Evolutionary conservation across 306 rosid species (phyloP).

Genomic region (Cicer bijugum): DNA sequence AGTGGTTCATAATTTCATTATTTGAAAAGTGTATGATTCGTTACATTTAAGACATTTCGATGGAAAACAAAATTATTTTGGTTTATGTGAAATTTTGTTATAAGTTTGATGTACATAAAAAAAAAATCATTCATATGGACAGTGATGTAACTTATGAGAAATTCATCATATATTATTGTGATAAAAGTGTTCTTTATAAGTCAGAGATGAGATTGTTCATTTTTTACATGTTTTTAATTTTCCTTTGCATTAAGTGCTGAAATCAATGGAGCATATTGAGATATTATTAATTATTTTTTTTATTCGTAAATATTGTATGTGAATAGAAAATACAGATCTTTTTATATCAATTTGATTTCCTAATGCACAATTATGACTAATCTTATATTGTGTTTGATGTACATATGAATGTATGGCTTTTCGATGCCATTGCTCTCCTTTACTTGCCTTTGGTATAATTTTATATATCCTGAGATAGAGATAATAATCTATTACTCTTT

Average conservation of each 20-base stretch:
- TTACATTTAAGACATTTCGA: constrained; percentile 20
- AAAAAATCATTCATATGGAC: too few species aligned
- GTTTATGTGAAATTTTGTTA: constrained; percentile 17
- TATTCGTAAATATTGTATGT: neutral
- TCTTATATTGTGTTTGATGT: neutral
- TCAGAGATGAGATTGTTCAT: neutral
- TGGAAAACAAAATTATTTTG: constrained; percentile 23
- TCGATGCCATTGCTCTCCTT: constrained; percentile 28
- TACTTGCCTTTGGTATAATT: neutral
- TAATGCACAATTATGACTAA: neutral
- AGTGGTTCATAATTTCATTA: neutral
- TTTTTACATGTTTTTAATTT: neutral
- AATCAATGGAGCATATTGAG: neutral
- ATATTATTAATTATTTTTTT: neutral
- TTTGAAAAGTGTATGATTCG: constrained; percentile 10
- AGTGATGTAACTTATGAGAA: too few species aligned
- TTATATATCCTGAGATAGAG: constrained; percentile 11
- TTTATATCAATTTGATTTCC: too few species aligned
- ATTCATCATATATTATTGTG: too few species aligned
- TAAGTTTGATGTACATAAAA: neutral
- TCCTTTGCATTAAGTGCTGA: neutral
- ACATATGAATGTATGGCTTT: neutral
- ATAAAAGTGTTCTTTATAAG: too few species aligned
- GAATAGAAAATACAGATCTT: neutral
- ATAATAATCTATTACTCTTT: constrained; percentile 15